Percentiles rank a stretch among this genome's conserved stretches.
Evolutionary conservation across 129 eudicot species (phyloP).

Genomic region (Lactuca sativa): DNA sequence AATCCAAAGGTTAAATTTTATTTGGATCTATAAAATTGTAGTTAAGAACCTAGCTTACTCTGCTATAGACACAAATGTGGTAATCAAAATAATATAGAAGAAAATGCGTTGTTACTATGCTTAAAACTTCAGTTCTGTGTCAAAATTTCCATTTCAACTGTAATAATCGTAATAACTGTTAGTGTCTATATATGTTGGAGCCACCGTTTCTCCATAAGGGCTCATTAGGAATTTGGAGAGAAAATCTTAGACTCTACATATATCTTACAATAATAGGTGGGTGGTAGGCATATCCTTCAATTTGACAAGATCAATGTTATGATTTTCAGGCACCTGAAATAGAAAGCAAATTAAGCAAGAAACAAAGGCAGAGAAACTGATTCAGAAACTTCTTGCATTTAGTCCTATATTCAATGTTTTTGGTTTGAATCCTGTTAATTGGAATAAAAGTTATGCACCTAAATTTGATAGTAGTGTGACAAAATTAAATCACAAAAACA

Average conservation of each 20-base stretch:
- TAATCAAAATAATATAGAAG: conserved; percentile 63
- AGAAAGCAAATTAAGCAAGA: conserved; percentile 95
- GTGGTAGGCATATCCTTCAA: background rate
- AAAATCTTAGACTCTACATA: too few species aligned
- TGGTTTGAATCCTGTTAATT: too few species aligned
- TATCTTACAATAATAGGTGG: background rate
- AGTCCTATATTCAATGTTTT: conserved; percentile 30
- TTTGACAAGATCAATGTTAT: background rate
- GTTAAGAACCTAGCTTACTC: conserved; percentile 58
- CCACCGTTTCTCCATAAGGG: too few species aligned
- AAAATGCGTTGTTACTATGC: conserved; percentile 58
- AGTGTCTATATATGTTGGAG: too few species aligned
- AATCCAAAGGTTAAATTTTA: too few species aligned
- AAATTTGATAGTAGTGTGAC: too few species aligned
- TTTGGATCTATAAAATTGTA: background rate
- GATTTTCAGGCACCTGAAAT: conserved; percentile 71
- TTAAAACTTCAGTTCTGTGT: conserved; percentile 12
- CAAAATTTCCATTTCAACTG: background rate
- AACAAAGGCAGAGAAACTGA: conserved; percentile 89
- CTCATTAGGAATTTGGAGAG: too few species aligned
- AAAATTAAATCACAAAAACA: too few species aligned
- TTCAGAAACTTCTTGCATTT: conserved; percentile 83
- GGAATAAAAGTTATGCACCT: too few species aligned
- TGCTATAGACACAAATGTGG: conserved; percentile 66
- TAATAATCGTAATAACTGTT: background rate